Evolutionary conservation across 495 filamentous ascomycete genomes (phyloP), one percentile per base, ranked within the genome.

Genomic region (Penicillium longicatenatum): DNA sequence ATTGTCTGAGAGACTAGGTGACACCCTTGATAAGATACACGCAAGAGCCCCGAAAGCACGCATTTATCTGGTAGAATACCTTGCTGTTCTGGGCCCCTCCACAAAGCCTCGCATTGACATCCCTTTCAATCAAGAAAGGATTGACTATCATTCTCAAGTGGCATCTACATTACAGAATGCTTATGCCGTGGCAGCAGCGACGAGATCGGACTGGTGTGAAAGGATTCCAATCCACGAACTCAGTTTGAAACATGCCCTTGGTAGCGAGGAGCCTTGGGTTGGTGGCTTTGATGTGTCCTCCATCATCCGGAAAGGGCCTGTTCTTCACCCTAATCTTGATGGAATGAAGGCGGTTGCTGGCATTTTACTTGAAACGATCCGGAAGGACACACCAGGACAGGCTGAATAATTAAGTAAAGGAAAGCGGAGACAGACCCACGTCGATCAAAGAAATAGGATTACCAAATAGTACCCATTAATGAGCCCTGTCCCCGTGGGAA

Each of bases 11-110:
- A 57, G 74, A 26, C 69, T 77, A 47, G 68, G 61, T 10, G 63
- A 52, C 16, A 68, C 74, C 19, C 62, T 79, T 3, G 73, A 79
- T 46, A 53, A 49, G n/a, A 65, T 79, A 50, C 74, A 76, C 50
- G 58, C 50, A 42, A 64, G 47, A 31, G 72, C 76, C 2, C 77
- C 75, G 16, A 33, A 54, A 3, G 70, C 75, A 19, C 60, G 53
- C 5, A 61, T 80, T 20, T 69, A 67, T 17, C 64, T 80, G 29
- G 73, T 80, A 12, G 75, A 80, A 63, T 80, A 80, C 53, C 64
- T 78, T 45, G 68, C 76, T 20, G 54, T 80, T 16, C 62, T 79
- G 9, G 77, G 75, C 7, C 42, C 59, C 21, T 65, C 70, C 51
- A 72, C 69, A 20, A 60, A 58, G 29, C 59, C 77, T 14, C 55